Percentiles rank a stretch among this genome's conserved stretches.
These are phyloP conservation scores for Kodamaea sagamina DNA, from an alignment of 805 yeast genomes.

Conservation along the genomic window DNA sequence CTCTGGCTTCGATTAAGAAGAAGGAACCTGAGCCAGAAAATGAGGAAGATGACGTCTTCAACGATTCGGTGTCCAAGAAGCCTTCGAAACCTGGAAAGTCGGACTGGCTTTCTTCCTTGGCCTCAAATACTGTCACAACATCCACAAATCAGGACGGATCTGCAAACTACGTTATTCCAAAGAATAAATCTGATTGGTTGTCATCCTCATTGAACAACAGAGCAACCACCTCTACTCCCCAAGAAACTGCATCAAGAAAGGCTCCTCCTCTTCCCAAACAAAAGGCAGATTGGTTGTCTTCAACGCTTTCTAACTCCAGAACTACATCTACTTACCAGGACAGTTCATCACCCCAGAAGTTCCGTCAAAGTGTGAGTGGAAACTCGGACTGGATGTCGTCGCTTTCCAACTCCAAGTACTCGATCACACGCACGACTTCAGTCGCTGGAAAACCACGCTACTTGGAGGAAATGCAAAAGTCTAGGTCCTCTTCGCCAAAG, in stretches of 20 bases:
- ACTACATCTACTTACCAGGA: conserved; percentile 13
- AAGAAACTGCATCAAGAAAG: conserved; percentile 9
- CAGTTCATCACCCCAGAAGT: conserved; percentile 3
- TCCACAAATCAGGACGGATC: conserved; percentile 2
- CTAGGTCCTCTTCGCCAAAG: conserved; percentile 1
- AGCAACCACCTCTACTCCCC: conserved; percentile 11
- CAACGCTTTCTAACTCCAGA: conserved; percentile 14
- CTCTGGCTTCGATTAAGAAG: conserved; percentile 14
- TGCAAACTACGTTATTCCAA: conserved; percentile 2
- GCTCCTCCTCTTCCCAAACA: conserved; percentile 10
- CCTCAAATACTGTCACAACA: conserved; percentile 4
- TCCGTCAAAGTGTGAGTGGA: not conserved
- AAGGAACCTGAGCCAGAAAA: conserved; percentile 4
- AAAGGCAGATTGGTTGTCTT: conserved; percentile 19
- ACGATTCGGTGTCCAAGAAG: not conserved
- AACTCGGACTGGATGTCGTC: conserved; percentile 19
- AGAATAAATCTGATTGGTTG: conserved; percentile 18
- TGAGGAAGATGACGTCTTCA: not conserved
- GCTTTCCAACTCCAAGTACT: conserved; percentile 15
- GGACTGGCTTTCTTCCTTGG: conserved; percentile 13
- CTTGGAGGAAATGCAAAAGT: conserved; percentile 1
- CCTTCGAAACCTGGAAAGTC: conserved; percentile 15
- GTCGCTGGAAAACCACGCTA: conserved; percentile 3
- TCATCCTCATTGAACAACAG: conserved; percentile 17
- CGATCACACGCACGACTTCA: conserved; percentile 1